A percentile compares a stretch with the other conserved stretches of the same genome.
Evolutionary conservation across 140 eudicot species (phyloP).

Genomic region (Anethum foeniculum): DNA sequence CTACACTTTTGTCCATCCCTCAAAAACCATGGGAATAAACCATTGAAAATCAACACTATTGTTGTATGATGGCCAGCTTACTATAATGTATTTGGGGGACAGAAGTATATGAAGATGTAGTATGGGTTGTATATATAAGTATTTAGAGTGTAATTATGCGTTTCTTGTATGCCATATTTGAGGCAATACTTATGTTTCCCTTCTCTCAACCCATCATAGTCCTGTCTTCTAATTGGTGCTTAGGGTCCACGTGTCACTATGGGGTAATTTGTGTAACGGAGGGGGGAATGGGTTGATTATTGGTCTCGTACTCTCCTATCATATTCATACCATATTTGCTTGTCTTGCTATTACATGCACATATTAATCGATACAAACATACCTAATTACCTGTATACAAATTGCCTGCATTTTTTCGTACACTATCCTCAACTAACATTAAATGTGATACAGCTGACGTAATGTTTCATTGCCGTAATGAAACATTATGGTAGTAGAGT

Average conservation of each 20-base stretch:
- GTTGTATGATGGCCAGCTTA: not conserved
- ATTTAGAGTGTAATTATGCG: not conserved
- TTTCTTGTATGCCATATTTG: slow-evolving; percentile 3
- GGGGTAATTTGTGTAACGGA: not conserved
- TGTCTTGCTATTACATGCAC: not conserved
- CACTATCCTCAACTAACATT: too few species aligned
- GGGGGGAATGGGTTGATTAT: not conserved
- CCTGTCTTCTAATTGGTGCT: not conserved
- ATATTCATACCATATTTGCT: not conserved
- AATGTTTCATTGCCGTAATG: too few species aligned
- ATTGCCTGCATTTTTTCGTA: too few species aligned
- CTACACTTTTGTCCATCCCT: not conserved
- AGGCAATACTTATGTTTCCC: slow-evolving; percentile 9
- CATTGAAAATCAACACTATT: not conserved
- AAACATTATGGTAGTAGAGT: too few species aligned
- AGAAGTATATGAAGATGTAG: not conserved
- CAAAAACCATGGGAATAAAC: not conserved
- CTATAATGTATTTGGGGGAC: too few species aligned
- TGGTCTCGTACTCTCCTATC: not conserved
- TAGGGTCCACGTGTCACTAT: slow-evolving; percentile 1
- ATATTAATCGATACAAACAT: not conserved
- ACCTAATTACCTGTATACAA: too few species aligned
- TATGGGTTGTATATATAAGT: not conserved
- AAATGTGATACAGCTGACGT: too few species aligned
- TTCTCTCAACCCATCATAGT: not conserved